phyloP scores from a whole-genome alignment of 352 stramenopile species.

The Phytophthora sp. region DNA sequence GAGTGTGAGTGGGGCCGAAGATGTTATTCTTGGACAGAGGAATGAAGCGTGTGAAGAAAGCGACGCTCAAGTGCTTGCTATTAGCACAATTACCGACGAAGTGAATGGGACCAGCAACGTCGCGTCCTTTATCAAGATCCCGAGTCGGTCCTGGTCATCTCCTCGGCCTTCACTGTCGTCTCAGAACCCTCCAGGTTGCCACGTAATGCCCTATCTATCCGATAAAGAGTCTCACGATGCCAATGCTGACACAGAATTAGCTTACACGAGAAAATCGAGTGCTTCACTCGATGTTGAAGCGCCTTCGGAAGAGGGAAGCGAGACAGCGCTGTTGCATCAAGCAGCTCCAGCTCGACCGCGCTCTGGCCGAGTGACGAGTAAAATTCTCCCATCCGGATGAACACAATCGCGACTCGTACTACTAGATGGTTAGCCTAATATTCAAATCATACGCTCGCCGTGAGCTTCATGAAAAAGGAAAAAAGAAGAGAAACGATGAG shows the following conservation, averaged over 20 bases:
- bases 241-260: neutral
- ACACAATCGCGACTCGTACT: constrained; percentile 1
- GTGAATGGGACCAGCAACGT: neutral
- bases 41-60: constrained; percentile 14
- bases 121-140: constrained; percentile 1
- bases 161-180: constrained; percentile 7
- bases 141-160: constrained; percentile 24
- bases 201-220: constrained; percentile 32
- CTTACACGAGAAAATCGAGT: constrained; percentile 1
- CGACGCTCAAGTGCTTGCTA: constrained; percentile 25
- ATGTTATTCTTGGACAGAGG: neutral
- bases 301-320: constrained; percentile 23
- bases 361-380: constrained; percentile 37
- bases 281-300: constrained; percentile 19
- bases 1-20: neutral
- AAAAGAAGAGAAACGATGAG: no score
- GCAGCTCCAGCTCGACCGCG: constrained; percentile 27
- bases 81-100: constrained; percentile 7
- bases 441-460: constrained; percentile 7
- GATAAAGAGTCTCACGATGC: constrained; percentile 28
- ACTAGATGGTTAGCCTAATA: constrained; percentile 30
- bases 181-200: constrained; percentile 10
- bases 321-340: constrained; percentile 21
- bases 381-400: constrained; percentile 53
- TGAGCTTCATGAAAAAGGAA: constrained; percentile 6